Evolutionary conservation across 257 asterid species (phyloP), one percentile per base, ranked within the genome.

Genomic region (Plantago ovata): DNA sequence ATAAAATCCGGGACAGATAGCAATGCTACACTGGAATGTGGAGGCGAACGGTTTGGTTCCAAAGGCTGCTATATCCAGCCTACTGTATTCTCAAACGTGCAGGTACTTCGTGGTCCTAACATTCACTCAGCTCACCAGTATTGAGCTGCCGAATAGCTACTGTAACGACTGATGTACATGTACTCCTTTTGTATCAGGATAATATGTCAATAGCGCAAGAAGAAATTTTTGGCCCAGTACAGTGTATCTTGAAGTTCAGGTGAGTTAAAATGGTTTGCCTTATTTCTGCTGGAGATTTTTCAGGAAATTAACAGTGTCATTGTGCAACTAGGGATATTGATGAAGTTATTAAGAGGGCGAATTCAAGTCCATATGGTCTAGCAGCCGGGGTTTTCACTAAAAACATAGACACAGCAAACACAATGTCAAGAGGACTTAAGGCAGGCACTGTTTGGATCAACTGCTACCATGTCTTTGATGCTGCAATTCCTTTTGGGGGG

Each of bases 191-290:
- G 58, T 47, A 57, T 33, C 71, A 87, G 94, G 94, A 84, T 10
- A 61, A 84, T 24, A 87, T 84, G 96, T 2, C 68, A 80, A 87
- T 84, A 46, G 92, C 96, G 3, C 69, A 75, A 60, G 94, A 84
- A 10, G 96, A 87, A 65, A 87, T 84, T 28, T 84, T 84, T 22
- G 96, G 96, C 15, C 96, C 96, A 4, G 96, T 87, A 21, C 96
- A 87, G 57, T 56, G 77, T 61, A 79, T 87, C 72, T 70, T 82
- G 49, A 84, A 87, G 69, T 87, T 84, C 83, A 84, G 78, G 96
- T 82, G 71, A 80, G 94, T 69, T 13, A 6, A n/a, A n/a, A n/a
- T n/a, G n/a, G n/a, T n/a, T n/a, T 44, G n/a, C 16, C 43, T 7
- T 8, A 15, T 3, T 44, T 15, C 22, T 18, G 28, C 20, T 15